A percentile compares a stretch with the other conserved stretches of the same genome.
Evolutionary conservation across 2,329 filamentous ascomycete genomes (phyloP).

Genomic region (Aspergillus fumigatus): DNA sequence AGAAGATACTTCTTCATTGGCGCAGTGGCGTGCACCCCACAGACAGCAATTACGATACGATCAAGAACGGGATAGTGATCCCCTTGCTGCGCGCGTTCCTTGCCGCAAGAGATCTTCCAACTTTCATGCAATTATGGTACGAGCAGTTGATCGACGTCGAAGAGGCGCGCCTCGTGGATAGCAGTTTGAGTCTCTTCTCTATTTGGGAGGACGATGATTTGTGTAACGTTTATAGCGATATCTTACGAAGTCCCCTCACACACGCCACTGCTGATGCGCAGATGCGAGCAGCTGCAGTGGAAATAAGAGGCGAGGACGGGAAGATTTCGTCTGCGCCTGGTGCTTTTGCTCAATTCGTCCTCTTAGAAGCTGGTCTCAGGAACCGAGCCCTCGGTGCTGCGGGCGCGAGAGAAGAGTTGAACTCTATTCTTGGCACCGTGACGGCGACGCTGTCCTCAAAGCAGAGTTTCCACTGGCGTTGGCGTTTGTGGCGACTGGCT

Average conservation of each 20-base stretch:
- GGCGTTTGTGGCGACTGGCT: constrained; percentile 38
- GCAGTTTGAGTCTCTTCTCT: constrained; percentile 24
- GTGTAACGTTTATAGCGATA: constrained; percentile 31
- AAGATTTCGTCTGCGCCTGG: constrained; percentile 22
- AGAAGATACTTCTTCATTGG: constrained; percentile 33
- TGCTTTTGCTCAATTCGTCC: constrained; percentile 33
- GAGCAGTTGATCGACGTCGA: constrained; percentile 36
- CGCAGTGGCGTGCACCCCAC: constrained; percentile 14
- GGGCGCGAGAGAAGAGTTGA: constrained; percentile 20
- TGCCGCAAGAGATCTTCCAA: constrained; percentile 35
- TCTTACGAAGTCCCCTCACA: constrained; percentile 30
- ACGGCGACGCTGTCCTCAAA: constrained; percentile 28
- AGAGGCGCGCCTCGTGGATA: constrained; percentile 23
- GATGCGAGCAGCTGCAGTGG: constrained; percentile 26
- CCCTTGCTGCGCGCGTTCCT: constrained; percentile 39
- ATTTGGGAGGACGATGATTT: constrained; percentile 46
- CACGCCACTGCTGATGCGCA: constrained; percentile 25
- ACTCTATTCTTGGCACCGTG: constrained; percentile 22
- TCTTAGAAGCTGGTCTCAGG: constrained; percentile 33
- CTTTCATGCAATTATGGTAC: constrained; percentile 39
- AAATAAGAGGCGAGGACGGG: constrained; percentile 25
- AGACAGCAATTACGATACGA: constrained; percentile 24
- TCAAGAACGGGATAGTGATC: constrained; percentile 37
- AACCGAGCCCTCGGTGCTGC: constrained; percentile 19
- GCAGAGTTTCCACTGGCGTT: constrained; percentile 33